Base-by-base conservation (phyloP, 2,329 filamentous ascomycete species). In the Xylaria sp. region DNA sequence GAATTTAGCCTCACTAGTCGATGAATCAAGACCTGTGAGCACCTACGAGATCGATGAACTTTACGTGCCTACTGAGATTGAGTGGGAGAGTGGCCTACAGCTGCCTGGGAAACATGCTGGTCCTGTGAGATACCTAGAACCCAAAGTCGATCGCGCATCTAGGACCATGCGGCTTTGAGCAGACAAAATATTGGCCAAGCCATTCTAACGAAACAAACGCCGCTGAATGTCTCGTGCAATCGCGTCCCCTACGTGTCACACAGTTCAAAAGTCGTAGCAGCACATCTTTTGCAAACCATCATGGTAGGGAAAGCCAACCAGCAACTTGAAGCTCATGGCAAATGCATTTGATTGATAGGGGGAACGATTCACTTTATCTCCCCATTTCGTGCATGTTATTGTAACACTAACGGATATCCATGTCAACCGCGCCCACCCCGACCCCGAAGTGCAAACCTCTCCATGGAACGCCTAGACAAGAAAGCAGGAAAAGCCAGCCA, bases 1-100 rank as follows among this genome's bases (percentile, higher is more conserved):
- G 72, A 72, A 72, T 76, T 74, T 74, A 76, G 74, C 71, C 76
- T 76, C 73, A 71, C 71, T 71, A 69, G 72, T 74, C 72, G 71
- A 69, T 70, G 69, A 75, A 76, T 76, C 71, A 70, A 75, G 71
- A 74, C 71, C 71, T 69, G 71, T 75, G 68, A 70, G 67, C 66
- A 67, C 67, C 64, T 57, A 65, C 57, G 39, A 58, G 51, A 48
- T 63, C 57, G 58, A 59, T 51, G 44, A 59, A 54, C 49, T 30
- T 53, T 51, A 54, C 53, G 50, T 55, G 51, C 34, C 23, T 46
- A 42, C 23, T 57, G 62, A 62, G 60, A 62, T 55, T 30, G 58
- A 56, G 46, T 30, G 49, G 47, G 39, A 56, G 19, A 44, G 46
- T 44, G 42, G 56, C 48, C 42, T 35, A 54, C 10, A 50, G 18